Base-by-base conservation (phyloP, 73 alveolate genomes). In the Paraurostyla sp. region DNA sequence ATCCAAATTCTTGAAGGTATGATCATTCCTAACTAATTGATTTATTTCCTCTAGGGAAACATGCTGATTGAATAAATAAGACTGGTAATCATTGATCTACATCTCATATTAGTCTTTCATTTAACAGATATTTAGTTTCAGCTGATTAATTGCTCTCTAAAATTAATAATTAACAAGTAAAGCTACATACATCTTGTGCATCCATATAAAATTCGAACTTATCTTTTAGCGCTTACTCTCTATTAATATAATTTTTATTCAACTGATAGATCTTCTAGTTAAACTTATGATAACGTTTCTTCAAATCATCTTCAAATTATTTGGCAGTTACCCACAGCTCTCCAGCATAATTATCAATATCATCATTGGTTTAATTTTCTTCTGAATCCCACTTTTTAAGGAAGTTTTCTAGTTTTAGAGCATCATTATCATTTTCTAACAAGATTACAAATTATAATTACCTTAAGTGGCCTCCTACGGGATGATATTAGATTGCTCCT, bases 301-400 rank as follows among this genome's bases (percentile, higher is more conserved):
- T 65, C 6, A 65, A 22, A 38, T 65, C 82, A 15, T 65, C 82
- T 38, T 65, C 82, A 65, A 65, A 65, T 38, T 65, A 22, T 40
- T 65, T 65, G 9, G 82, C 41, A 1, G 82, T 65, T 58, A 65
- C 41, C 82, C 82, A 65, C 40, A 65, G 25, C 58, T 65, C 82
- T 38, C 41, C 41, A 38, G 82, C 82, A 65, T 65, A 65, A 65
- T 22, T 23, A 15, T 65, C 82, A 6, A 65, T 65, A 40, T 65
- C 82, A 40, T 65, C 35, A 40, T 33, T 65, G 23, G 50, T 65
- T 38, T 18, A 38, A 38, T n/a, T 56, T 40, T 65, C 82, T 15
- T 65, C 36, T 40, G 35, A 3, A 38, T 65, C 82, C 82, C 82
- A 65, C 7, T 65, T 58, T 40, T 30, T 65, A 16, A 65, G 32